Evolutionary conservation across 2,329 filamentous ascomycete species (phyloP).

Genomic region (Botrytis aclada): DNA sequence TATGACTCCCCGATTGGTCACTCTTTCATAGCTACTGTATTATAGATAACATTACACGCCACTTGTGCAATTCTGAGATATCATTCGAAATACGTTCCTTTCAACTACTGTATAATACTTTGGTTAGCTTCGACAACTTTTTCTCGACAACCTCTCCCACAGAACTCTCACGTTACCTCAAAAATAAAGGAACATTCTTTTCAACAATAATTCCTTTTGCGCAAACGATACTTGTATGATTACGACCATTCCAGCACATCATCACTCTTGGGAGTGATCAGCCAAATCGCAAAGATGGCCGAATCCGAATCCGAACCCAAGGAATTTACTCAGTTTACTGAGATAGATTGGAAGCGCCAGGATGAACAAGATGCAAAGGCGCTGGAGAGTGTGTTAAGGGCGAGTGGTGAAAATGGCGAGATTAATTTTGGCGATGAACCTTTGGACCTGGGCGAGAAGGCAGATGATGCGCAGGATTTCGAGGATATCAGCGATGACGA

Average conservation of each 20-base stretch:
- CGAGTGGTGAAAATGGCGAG: slow-evolving; percentile 40
- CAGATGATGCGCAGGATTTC: slow-evolving; percentile 86
- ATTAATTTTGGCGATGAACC: slow-evolving; percentile 44
- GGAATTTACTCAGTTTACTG: slow-evolving; percentile 25
- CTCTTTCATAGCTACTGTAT: background rate
- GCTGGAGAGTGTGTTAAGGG: slow-evolving; percentile 46
- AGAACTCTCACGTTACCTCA: background rate
- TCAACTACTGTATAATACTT: background rate
- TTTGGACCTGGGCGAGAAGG: slow-evolving; percentile 72
- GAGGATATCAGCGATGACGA: slow-evolving; percentile 92
- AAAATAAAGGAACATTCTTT: background rate
- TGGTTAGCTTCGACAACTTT: background rate
- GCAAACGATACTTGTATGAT: slow-evolving; percentile 4
- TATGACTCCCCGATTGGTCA: background rate
- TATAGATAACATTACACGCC: slow-evolving; percentile 4
- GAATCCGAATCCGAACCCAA: slow-evolving; percentile 16
- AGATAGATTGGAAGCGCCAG: slow-evolving; percentile 44
- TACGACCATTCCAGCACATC: slow-evolving; percentile 13
- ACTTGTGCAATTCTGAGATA: slow-evolving; percentile 8
- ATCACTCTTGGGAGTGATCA: slow-evolving; percentile 14
- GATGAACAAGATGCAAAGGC: slow-evolving; percentile 49
- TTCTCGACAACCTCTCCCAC: background rate
- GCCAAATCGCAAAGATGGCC: slow-evolving; percentile 24
- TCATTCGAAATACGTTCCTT: background rate
- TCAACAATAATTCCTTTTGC: background rate